These are phyloP conservation scores for Candida ficus DNA, from an alignment of 805 yeast genomes.

Conservation along the genomic window DNA sequence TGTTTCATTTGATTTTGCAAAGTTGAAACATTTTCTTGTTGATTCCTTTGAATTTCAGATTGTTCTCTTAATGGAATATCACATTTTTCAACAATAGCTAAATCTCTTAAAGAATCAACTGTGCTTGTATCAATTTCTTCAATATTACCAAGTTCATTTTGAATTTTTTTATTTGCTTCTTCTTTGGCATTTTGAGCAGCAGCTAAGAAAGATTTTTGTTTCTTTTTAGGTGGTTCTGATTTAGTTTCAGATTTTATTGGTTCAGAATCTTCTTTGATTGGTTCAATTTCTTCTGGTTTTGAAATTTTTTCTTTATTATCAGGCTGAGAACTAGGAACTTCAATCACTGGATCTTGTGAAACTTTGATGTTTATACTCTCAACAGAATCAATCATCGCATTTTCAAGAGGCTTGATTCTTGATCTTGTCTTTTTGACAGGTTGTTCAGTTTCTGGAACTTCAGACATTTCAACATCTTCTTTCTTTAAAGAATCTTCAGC, in stretches of 20 bases:
- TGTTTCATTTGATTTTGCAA: conserved; percentile 6
- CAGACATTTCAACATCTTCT: not conserved
- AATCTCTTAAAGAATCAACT: conserved; percentile 25
- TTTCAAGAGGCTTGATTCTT: conserved; percentile 7
- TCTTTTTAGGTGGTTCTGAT: not conserved
- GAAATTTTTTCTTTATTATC: not conserved
- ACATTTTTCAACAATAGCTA: conserved; percentile 32
- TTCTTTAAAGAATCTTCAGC: conserved; percentile 1
- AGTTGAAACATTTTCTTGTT: conserved; percentile 1
- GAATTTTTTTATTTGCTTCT: conserved; percentile 18
- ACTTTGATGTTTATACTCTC: not conserved
- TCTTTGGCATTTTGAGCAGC: conserved; percentile 18
- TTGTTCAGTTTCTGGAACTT: conserved; percentile 1
- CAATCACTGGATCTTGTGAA: not conserved
- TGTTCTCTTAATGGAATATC: conserved; percentile 5
- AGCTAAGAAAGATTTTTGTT: conserved; percentile 12
- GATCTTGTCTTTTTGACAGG: conserved; percentile 9
- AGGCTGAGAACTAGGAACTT: not conserved
- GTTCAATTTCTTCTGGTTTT: not conserved
- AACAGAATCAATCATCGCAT: conserved; percentile 1
- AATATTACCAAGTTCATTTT: conserved; percentile 14
- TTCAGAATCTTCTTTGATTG: not conserved
- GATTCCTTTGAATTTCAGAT: not conserved
- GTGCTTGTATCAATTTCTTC: conserved; percentile 19
- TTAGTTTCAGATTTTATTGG: not conserved